phyloP scores from a whole-genome alignment of 2,329 filamentous ascomycete species.

The Eutypa lata region DNA sequence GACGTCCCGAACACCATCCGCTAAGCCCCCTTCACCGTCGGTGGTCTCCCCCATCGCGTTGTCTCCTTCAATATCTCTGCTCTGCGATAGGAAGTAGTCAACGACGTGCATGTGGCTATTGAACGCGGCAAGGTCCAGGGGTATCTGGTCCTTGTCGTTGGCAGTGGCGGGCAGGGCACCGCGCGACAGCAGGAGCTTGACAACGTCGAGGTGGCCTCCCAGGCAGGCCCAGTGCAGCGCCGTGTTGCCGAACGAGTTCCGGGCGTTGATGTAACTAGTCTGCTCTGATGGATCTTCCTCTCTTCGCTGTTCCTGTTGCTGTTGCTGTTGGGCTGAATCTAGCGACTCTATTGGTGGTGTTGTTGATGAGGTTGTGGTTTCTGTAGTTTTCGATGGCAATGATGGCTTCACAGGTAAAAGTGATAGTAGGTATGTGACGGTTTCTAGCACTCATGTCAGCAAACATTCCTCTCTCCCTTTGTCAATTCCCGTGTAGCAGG shows the following conservation, averaged over 20 bases:
- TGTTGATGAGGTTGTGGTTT: slow-evolving; percentile 8
- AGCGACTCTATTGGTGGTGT: slow-evolving; percentile 7
- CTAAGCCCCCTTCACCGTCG: slow-evolving; percentile 42
- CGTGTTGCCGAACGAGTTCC: slow-evolving; percentile 84
- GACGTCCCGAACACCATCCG: slow-evolving; percentile 30
- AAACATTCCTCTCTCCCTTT: background rate
- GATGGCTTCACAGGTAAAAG: slow-evolving; percentile 29
- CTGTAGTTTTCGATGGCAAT: slow-evolving; percentile 11
- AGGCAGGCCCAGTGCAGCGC: slow-evolving; percentile 91
- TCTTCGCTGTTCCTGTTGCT: slow-evolving; percentile 8
- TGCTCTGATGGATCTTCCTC: slow-evolving; percentile 39
- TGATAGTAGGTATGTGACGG: slow-evolving; percentile 44
- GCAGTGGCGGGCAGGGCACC: slow-evolving; percentile 75
- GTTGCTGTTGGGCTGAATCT: slow-evolving; percentile 2
- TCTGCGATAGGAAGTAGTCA: slow-evolving; percentile 54
- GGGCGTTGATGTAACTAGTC: slow-evolving; percentile 57
- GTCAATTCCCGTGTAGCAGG: slow-evolving; percentile 20
- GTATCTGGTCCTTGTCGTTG: slow-evolving; percentile 82
- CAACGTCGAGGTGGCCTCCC: slow-evolving; percentile 78
- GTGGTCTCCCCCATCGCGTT: slow-evolving; percentile 43
- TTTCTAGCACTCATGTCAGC: slow-evolving; percentile 26
- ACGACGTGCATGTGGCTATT: slow-evolving; percentile 65
- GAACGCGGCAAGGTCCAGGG: slow-evolving; percentile 70
- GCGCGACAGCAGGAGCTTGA: slow-evolving; percentile 71
- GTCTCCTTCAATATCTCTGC: slow-evolving; percentile 44